A percentile compares a stretch with the other conserved stretches of the same genome.
These are phyloP conservation scores for Aspergillus melleus DNA, from an alignment of 2,329 filamentous ascomycete genomes.

Conservation along the genomic window DNA sequence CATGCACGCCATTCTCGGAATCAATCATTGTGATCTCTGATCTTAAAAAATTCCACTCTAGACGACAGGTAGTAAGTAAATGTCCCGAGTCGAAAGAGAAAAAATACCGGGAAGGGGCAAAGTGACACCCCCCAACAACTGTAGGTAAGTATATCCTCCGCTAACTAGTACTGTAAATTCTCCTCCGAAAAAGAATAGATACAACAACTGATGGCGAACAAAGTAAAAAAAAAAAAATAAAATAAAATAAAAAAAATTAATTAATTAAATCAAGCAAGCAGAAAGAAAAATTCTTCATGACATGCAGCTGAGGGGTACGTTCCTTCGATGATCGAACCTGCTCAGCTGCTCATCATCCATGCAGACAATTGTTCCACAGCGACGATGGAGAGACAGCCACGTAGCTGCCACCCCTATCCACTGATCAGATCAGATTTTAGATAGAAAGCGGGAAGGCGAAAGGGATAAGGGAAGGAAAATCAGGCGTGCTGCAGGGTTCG, in stretches of 20 bases:
- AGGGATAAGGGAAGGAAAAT: conserved; percentile 4
- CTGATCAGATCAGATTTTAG: conserved; percentile 5
- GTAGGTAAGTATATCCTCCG: background rate
- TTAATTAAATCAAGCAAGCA: background rate
- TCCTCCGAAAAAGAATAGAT: background rate
- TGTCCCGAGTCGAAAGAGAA: background rate
- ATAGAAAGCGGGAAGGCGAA: background rate
- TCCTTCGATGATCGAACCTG: conserved; percentile 14
- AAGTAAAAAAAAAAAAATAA: background rate
- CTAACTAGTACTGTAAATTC: background rate
- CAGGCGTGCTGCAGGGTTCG: conserved; percentile 20
- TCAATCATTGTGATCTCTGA: background rate
- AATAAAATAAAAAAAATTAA: background rate
- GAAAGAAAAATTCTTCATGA: background rate
- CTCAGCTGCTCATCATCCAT: conserved; percentile 25
- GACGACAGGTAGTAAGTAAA: background rate
- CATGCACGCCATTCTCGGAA: conserved; percentile 4
- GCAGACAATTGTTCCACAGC: conserved; percentile 22
- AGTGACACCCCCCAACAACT: too few relatives aligned
- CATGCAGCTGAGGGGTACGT: conserved; percentile 6
- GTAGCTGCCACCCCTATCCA: conserved; percentile 20
- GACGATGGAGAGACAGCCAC: conserved; percentile 21
- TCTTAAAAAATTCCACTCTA: background rate
- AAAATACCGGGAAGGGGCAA: background rate
- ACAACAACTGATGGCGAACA: background rate